Evolutionary conservation across 345 rosid genomes (phyloP), one percentile per base, ranked within the genome.

Genomic region (Hibiscus tridactylites): DNA sequence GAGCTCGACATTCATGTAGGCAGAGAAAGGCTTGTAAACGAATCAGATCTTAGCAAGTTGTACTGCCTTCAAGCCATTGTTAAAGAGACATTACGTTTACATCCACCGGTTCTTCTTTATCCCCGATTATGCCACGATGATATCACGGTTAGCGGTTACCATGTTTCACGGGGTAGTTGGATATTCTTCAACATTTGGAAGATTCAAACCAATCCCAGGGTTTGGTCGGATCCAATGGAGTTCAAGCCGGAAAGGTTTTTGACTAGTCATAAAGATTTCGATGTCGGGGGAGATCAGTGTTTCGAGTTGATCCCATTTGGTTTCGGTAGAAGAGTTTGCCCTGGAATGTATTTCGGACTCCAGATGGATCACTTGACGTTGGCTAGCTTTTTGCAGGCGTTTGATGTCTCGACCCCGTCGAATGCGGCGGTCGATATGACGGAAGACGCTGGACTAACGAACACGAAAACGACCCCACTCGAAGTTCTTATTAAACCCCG

Each of bases 1-100:
- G 86, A 83, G 56, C 73, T 83, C 6, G 80, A 83, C n/a, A 16
- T 9, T n/a, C 66, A 61, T 42, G 73, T 83, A 2, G 83, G 86
- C 15, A 75, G 47, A 61, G 65, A 59, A 15, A 73, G 83, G 31
- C 67, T 9, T 0, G 81, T 75, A 19, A 72, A 77, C 0, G 85
- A 82, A 60, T 61, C 78, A 3, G 83, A 83, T 9, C 46, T 80
- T 5, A 28, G 61, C 12, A 76, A 78, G 10, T 56, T 80, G 26
- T 37, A 53, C 42, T 75, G 68, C 65, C 81, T 83, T 21, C 78
- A 80, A 46, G 81, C 82, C 4, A 33, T 80, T 12, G 65, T 71
- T 9, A 71, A 58, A 58, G 73, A 71, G 24, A 37, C 73, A 58
- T 47, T 71, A 11, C 70, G 82, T 10, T 31, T 80, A 15, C 75